Percentiles rank a stretch among this genome's conserved stretches.
phyloP scores from a whole-genome alignment of 495 filamentous ascomycete genomes.

The Penicillium roqueforti region DNA sequence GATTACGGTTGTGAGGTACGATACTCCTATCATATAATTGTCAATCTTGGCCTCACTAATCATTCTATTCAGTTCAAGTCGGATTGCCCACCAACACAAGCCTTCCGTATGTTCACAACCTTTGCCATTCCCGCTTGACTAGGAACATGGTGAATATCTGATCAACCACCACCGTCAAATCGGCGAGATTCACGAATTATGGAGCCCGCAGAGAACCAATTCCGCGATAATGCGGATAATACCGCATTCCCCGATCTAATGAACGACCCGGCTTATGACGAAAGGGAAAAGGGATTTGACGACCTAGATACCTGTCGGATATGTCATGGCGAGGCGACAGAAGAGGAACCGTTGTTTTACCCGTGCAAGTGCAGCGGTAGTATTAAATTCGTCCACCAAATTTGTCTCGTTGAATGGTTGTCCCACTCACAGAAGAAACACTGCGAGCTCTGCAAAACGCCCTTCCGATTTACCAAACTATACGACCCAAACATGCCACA shows the following conservation, averaged over 20 bases:
- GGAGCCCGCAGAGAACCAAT: conserved; percentile 22
- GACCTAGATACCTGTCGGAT: conserved; percentile 85
- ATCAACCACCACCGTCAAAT: conserved; percentile 21
- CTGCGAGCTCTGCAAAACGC: conserved; percentile 98
- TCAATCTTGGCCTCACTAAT: background rate
- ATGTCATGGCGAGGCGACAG: conserved; percentile 81
- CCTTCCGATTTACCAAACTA: conserved; percentile 95
- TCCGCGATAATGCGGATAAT: conserved; percentile 16
- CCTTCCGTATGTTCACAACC: conserved; percentile 1
- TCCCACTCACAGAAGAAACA: conserved; percentile 98
- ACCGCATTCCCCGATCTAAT: conserved; percentile 54
- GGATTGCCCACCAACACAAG: background rate
- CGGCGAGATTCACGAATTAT: conserved; percentile 21
- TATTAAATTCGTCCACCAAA: conserved; percentile 97
- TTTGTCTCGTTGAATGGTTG: conserved; percentile 97
- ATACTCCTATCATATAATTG: background rate
- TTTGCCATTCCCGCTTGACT: background rate
- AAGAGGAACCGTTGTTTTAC: conserved; percentile 89
- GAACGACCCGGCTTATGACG: conserved; percentile 59
- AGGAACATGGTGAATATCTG: conserved; percentile 24
- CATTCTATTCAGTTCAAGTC: background rate
- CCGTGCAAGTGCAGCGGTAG: conserved; percentile 98
- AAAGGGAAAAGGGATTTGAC: conserved; percentile 40
- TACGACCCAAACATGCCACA: conserved; percentile 92
- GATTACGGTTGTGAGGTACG: background rate